Evolutionary conservation across 306 rosid species (phyloP).

Genomic region (Corylus heterophylla): DNA sequence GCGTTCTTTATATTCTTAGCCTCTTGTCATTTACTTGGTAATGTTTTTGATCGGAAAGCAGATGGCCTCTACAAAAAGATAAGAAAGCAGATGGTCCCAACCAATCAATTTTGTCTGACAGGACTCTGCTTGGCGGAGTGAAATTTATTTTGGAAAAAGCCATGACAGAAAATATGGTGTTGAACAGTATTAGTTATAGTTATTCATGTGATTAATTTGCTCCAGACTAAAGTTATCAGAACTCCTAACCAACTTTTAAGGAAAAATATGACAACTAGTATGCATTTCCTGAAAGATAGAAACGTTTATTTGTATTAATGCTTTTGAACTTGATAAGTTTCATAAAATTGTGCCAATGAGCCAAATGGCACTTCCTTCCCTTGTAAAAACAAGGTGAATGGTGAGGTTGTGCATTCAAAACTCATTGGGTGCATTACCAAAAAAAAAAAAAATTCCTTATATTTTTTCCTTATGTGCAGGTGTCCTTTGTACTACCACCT

Average conservation of each 20-base stretch:
- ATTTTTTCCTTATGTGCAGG: slow-evolving; percentile 44
- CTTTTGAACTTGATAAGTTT: background rate
- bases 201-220: background rate
- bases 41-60: background rate
- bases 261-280: background rate
- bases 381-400: background rate
- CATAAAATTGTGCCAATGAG: background rate
- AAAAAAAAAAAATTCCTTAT: background rate
- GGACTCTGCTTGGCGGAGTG: background rate
- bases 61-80: background rate
- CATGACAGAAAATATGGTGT: background rate
- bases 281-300: background rate
- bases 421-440: background rate
- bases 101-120: background rate
- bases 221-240: background rate
- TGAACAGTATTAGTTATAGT: background rate
- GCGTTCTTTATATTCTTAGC: background rate
- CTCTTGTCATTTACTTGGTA: background rate
- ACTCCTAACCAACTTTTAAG: background rate
- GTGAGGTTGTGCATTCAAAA: background rate
- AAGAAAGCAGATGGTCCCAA: background rate
- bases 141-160: background rate
- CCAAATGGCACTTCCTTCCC: background rate
- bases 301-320: background rate
- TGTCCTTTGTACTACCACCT: slow-evolving; percentile 84